phyloP scores from a whole-genome alignment of 495 filamentous ascomycete genomes.

The Melanomma pulvis-pyrius region DNA sequence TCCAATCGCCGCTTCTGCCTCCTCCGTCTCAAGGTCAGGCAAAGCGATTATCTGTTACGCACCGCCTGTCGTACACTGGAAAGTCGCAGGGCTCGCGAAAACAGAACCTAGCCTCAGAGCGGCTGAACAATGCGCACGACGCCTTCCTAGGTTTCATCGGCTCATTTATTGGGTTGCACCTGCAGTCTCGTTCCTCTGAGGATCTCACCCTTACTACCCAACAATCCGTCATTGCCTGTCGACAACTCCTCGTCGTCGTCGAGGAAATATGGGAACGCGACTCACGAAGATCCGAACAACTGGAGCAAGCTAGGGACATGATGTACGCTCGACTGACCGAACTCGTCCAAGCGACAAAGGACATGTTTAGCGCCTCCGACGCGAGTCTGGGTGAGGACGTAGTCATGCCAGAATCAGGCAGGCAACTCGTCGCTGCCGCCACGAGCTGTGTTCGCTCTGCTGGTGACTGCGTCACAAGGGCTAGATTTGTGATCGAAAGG shows the following conservation, averaged over 20 bases:
- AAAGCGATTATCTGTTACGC: constrained; percentile 60
- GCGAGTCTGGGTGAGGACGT: constrained; percentile 69
- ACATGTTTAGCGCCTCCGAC: constrained; percentile 67
- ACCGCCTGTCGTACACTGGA: constrained; percentile 58
- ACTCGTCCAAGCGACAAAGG: constrained; percentile 75
- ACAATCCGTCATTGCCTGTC: constrained; percentile 80
- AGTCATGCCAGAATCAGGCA: constrained; percentile 79
- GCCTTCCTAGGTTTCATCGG: constrained; percentile 83
- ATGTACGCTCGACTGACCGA: constrained; percentile 82
- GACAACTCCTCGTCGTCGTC: constrained; percentile 74
- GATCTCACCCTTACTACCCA: constrained; percentile 76
- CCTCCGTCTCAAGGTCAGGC: constrained; percentile 31
- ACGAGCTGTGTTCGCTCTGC: constrained; percentile 88
- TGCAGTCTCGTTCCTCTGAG: constrained; percentile 83
- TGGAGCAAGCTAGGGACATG: constrained; percentile 70
- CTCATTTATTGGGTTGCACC: constrained; percentile 87
- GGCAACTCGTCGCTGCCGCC: constrained; percentile 74
- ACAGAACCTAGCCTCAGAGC: constrained; percentile 63
- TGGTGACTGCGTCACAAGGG: constrained; percentile 86
- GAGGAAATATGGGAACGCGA: constrained; percentile 82
- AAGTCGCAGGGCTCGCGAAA: constrained; percentile 51
- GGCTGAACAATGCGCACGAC: constrained; percentile 78
- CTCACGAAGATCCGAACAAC: constrained; percentile 60
- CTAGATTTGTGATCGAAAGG: constrained; percentile 80
- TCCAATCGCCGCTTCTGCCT: constrained; percentile 33